These are phyloP conservation scores for Coemansia furcata DNA, from an alignment of 192 early-diverging fungal species.

Conservation along the genomic window DNA sequence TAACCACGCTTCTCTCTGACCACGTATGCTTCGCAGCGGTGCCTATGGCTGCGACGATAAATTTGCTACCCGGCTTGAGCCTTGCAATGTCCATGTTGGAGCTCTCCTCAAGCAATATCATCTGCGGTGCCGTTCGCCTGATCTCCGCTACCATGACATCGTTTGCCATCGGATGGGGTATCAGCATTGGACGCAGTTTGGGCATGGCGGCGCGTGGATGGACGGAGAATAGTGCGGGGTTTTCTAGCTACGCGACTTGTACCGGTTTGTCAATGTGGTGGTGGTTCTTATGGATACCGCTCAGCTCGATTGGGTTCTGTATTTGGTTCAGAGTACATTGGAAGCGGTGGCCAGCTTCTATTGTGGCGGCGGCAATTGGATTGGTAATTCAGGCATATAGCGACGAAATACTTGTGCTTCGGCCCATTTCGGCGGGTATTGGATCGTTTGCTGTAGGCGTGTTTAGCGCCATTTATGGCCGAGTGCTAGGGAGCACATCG, in stretches of 20 bases:
- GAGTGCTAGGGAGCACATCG: slow-evolving; percentile 56
- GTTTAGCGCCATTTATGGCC: slow-evolving; percentile 67
- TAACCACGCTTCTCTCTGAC: slow-evolving; percentile 54
- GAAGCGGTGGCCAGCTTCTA: slow-evolving; percentile 67
- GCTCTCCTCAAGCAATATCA: slow-evolving; percentile 75
- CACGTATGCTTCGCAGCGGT: slow-evolving; percentile 61
- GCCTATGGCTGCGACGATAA: slow-evolving; percentile 56
- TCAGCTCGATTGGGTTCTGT: slow-evolving; percentile 53
- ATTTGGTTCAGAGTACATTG: slow-evolving; percentile 55
- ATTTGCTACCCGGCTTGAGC: slow-evolving; percentile 65
- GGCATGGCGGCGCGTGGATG: slow-evolving; percentile 56
- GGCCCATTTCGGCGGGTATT: slow-evolving; percentile 57
- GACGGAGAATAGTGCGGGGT: not conserved
- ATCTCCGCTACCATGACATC: slow-evolving; percentile 75
- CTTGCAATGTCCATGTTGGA: slow-evolving; percentile 80
- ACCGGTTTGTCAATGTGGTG: slow-evolving; percentile 38
- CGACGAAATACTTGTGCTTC: slow-evolving; percentile 50
- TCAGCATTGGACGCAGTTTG: slow-evolving; percentile 57
- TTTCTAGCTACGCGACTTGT: slow-evolving; percentile 17
- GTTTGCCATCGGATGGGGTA: slow-evolving; percentile 67
- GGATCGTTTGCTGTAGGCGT: slow-evolving; percentile 74
- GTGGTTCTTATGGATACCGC: slow-evolving; percentile 55
- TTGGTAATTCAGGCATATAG: slow-evolving; percentile 62
- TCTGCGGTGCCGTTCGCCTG: slow-evolving; percentile 77
- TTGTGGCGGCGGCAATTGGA: slow-evolving; percentile 60